Evolutionary conservation across 306 rosid genomes (phyloP), one percentile per base, ranked within the genome.

Genomic region (Vigna hirtella): DNA sequence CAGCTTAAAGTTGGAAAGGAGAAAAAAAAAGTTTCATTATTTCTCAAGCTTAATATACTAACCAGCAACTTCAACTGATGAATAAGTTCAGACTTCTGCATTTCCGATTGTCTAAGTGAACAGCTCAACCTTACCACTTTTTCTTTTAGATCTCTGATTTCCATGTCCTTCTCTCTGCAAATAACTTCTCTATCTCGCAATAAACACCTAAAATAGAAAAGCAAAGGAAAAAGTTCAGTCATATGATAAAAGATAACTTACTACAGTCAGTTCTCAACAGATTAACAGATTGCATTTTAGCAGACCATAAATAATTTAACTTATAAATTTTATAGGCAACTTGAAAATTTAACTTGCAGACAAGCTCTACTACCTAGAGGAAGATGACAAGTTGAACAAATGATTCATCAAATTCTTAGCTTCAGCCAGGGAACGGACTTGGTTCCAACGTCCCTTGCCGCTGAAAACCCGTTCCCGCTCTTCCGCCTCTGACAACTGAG

Each of bases 381-480:
- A 88, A 63, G 97, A 93, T 69, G 99, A 91, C 66, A 93, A 74
- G 79, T 96, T 87, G 87, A 96, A 93, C 81, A 96, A 86, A 85
- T 83, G 86, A 72, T 96, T 93, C 98, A 96, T 91, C 81, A 96
- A 75, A 83, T 88, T 93, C 80, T 93, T 96, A 74, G 99, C 98
- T 68, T 96, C 99, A 63, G 90, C 84, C 65, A 96, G 97, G 48
- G 96, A 85, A 16, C 99, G 94, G 43, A 93, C 91, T 79, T 96
- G 98, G 75, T 88, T 90, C 99, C 99, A 96, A 57, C 99, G 98
- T 32, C 96, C 99, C 78, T 91, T 87, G 80, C 99, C 97, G 32
- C 91, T 85, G 59, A 96, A 93, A 81, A 86, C 83, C 7, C 99
- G 88, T 59, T 90, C 99, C 3, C 96, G 90, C 86, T 96, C 99